Evolutionary conservation across 2,329 filamentous ascomycete genomes (phyloP), one percentile per base, ranked within the genome.

Genomic region (Xylariales sp.): DNA sequence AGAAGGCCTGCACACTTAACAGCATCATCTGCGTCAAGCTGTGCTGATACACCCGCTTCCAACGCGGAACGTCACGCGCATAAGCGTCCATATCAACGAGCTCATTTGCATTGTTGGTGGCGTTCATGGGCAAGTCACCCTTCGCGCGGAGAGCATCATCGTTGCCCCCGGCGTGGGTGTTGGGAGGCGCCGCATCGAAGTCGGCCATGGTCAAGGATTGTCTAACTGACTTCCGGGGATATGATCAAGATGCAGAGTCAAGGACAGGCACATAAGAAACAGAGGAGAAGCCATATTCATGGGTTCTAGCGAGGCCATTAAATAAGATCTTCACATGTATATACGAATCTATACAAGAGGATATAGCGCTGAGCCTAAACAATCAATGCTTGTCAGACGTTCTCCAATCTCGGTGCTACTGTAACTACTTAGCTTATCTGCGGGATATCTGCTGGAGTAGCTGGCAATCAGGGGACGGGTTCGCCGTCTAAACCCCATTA

Each of bases 21-120:
- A 71, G 56, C 50, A 71, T 52, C 69, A 72, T 71, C 52, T 72
- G 68, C 4, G 68, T 71, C 48, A 72, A 58, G 47, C 68, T 70
- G 47, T 71, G 65, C 46, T 67, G 65, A 55, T 65, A 66, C 4
- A 70, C 47, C 3, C 65, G 60, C 46, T 67, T 69, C 68, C 68
- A 71, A 4, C 56, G 44, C 2, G 68, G 68, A 1, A 54, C 49
- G 7, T 49, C 42, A 12, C 44, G 38, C 19, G 42, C 43, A 40
- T 60, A 60, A 12, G 46, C 47, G 1, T 51, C 52, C 57, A 69
- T 64, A 39, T 69, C 60, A 37, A 70, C 51, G 10, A 50, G 57
- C 45, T 43, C 47, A 15, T 52, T 40, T 9, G 32, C 39, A 21
- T 47, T 39, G 19, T 27, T 46, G n/a, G 42, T 40, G 16, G 45